Evolutionary conservation across 768 basidiomycete genomes (phyloP), one percentile per base, ranked within the genome.

Genomic region (Calvatia gigantea): DNA sequence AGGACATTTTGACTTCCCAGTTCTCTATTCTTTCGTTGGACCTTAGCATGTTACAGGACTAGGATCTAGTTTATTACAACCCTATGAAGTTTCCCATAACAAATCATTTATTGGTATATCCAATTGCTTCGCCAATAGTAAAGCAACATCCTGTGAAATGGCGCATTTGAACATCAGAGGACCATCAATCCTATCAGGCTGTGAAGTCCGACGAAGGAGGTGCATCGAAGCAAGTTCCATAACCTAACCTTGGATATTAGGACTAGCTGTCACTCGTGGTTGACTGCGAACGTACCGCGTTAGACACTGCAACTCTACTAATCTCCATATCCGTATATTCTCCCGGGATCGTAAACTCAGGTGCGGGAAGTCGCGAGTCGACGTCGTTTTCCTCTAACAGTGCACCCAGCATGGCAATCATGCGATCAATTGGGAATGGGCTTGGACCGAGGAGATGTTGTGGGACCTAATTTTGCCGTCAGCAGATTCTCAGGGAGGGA

Each of bases 401-500:
- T 0, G 84, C 79, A 1, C 89, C 91, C 1, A 94, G 76, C 50
- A 95, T 87, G 0, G 90, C 92, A 3, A 91, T 64, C 51, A 96
- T 71, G 28, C 94, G 73, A 62, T 95, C 94, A 1, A 94, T 68
- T 0, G 88, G 83, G 64, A 95, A 95, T 1, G 86, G 69, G 31
- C 79, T 75, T 2, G 94, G 93, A 1, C 94, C 93, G 2, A 89
- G 70, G 3, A 94, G 77, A n/a, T 86, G 74, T 62, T 92, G 90
- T 1, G 92, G 82, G 14, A 86, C 73, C 87, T 91, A 45, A 29
- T 23, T n/a, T 43, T 23, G 43, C 31, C 12, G 7, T 53, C 17
- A 46, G n/a, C 19, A 12, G 6, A 33, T 42, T 23, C 3, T 14
- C 6, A 39, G 50, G 6, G 49, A 27, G 39, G 12, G 27, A 23